Evolutionary conservation across 257 asterid genomes (phyloP).

Genomic region (Hygrophila difformis): DNA sequence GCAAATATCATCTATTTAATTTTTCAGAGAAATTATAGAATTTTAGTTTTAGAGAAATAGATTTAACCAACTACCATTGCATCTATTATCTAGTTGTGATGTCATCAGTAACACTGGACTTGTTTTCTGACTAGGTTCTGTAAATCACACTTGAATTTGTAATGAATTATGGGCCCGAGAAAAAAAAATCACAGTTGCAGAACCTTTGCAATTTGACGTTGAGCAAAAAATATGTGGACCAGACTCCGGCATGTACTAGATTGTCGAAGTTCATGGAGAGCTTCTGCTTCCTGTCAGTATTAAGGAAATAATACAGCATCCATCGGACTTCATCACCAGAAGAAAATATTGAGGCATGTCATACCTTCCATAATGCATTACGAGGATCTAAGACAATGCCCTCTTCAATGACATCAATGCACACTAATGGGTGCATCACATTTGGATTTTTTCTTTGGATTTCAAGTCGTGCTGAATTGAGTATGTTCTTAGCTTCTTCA

Average conservation of each 20-base stretch:
- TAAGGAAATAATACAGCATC: slow-evolving; percentile 11
- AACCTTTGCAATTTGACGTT: slow-evolving; percentile 45
- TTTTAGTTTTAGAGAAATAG: slow-evolving; percentile 4
- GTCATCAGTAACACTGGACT: neutral
- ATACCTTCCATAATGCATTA: slow-evolving; percentile 42
- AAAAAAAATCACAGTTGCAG: slow-evolving; percentile 10
- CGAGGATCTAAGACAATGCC: slow-evolving; percentile 45
- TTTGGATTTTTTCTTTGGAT: slow-evolving; percentile 32
- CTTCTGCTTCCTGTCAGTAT: slow-evolving; percentile 42
- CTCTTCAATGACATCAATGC: slow-evolving; percentile 47
- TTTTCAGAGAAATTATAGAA: neutral
- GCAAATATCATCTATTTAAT: neutral
- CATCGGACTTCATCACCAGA: slow-evolving; percentile 2
- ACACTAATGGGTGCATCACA: slow-evolving; percentile 32
- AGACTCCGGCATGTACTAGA: slow-evolving; percentile 51
- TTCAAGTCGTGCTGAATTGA: slow-evolving; percentile 32
- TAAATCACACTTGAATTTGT: slow-evolving; percentile 4
- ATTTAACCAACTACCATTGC: slow-evolving; percentile 1
- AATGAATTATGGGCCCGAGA: slow-evolving; percentile 10
- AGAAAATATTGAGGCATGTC: neutral
- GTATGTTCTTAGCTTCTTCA: slow-evolving; percentile 37
- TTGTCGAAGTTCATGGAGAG: slow-evolving; percentile 44
- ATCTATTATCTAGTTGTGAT: neutral
- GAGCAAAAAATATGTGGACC: slow-evolving; percentile 49
- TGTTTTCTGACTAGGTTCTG: neutral